Evolutionary conservation across 495 filamentous ascomycete genomes (phyloP).

Genomic region (Penicillium daleae): DNA sequence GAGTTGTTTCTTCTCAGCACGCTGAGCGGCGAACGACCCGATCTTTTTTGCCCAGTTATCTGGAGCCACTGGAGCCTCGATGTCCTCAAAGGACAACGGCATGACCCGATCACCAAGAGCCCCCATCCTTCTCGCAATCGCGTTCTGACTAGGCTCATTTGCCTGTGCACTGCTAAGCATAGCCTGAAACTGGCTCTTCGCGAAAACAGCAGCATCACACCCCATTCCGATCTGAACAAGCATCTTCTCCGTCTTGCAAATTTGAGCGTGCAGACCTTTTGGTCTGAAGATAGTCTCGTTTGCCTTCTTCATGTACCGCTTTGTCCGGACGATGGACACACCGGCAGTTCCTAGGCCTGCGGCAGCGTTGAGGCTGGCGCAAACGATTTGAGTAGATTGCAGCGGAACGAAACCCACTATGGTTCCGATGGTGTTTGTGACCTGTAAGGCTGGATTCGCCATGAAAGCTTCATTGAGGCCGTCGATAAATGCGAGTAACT

Average conservation of each 20-base stretch:
- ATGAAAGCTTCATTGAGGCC: slow-evolving; percentile 32
- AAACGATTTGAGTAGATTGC: slow-evolving; percentile 20
- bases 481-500: slow-evolving; percentile 31
- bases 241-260: slow-evolving; percentile 31
- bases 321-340: slow-evolving; percentile 25
- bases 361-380: slow-evolving; percentile 20
- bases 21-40: slow-evolving; percentile 9
- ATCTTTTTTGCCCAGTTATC: slow-evolving; percentile 28
- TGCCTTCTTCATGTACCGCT: slow-evolving; percentile 24
- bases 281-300: slow-evolving; percentile 29
- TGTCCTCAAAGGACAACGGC: slow-evolving; percentile 17
- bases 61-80: not conserved
- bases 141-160: slow-evolving; percentile 6
- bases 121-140: slow-evolving; percentile 23
- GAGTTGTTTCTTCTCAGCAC: slow-evolving; percentile 21
- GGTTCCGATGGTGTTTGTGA: slow-evolving; percentile 8
- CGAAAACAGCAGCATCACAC: slow-evolving; percentile 7
- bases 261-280: slow-evolving; percentile 24
- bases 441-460: slow-evolving; percentile 29
- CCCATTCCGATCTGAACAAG: slow-evolving; percentile 18
- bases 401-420: slow-evolving; percentile 24
- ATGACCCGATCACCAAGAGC: slow-evolving; percentile 20
- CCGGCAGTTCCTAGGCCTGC: slow-evolving; percentile 23
- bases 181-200: slow-evolving; percentile 7
- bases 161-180: slow-evolving; percentile 3